Evolutionary conservation across 108 stramenopile genomes (phyloP), one percentile per base, ranked within the genome.

Genomic region (Chaetoceros tenuissimus): DNA sequence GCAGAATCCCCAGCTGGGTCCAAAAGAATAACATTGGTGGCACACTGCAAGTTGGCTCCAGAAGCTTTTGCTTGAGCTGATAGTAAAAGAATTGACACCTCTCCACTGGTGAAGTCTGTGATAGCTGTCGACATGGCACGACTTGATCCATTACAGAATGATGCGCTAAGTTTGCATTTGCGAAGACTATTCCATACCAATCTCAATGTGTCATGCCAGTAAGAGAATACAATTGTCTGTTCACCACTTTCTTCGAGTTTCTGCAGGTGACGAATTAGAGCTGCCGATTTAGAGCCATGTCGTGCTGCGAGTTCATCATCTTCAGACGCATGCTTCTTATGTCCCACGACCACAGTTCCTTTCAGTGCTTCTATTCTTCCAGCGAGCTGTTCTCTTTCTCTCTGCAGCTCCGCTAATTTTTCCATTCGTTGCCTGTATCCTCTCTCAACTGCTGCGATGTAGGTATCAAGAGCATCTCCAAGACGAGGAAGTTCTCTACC

Each of bases 61-160:
- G 61, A 63, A 13, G 67, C 67, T 48, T 68, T 68, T 31, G 55
- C 67, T 26, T 59, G 61, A 31, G 67, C 67, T 13, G 67, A 68
- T 2, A 68, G 54, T n/a, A 68, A 31, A 17, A 68, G 21, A 5
- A 68, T 55, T 0, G 52, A 28, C 3, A 25, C 46, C 0, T 55
- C 58, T 1, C 67, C 67, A 24, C 28, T 21, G 5, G 67, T 68
- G 46, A 68, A 68, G 18, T 62, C 47, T 1, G 7, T 28, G 20
- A 68, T 56, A 21, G 68, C 55, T 40, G 52, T 48, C 28, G 55
- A 30, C 68, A 63, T 69, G 24, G 28, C 22, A 29, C 27, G 17
- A 28, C 51, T 28, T 24, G 29, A 29, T 13, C 68, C 68, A 30
- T 69, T 28, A n/a, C 68, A 69, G 29, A 69, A 69, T n/a, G 59